A percentile compares a stretch with the other conserved stretches of the same genome.
These are phyloP conservation scores for Aureobasidium sp. DNA, from an alignment of 2,329 filamentous ascomycete species.

Conservation along the genomic window DNA sequence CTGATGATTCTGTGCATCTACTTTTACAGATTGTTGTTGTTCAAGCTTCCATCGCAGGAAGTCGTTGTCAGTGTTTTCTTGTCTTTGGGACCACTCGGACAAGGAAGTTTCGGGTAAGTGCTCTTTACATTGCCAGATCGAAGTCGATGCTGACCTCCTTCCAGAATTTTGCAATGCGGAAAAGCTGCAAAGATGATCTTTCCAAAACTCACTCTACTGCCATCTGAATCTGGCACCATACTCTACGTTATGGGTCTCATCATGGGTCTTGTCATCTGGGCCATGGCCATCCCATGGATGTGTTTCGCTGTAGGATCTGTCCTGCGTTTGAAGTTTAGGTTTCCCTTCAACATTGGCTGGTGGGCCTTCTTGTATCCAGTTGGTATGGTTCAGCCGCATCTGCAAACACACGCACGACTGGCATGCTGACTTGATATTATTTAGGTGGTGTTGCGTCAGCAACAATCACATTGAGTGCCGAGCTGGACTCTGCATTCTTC, in stretches of 20 bases:
- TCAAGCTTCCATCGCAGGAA: conserved; percentile 57
- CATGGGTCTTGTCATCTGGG: conserved; percentile 45
- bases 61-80: conserved; percentile 61
- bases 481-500: conserved; percentile 49
- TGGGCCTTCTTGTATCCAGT: conserved; percentile 52
- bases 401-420: neutral
- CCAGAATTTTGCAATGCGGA: conserved; percentile 41
- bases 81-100: conserved; percentile 57
- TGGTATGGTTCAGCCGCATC: neutral
- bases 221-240: conserved; percentile 39
- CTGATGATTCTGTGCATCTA: conserved; percentile 58
- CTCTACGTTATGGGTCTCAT: conserved; percentile 51
- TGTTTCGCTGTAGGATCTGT: conserved; percentile 45
- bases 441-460: conserved; percentile 3
- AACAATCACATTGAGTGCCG: conserved; percentile 20
- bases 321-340: conserved; percentile 27
- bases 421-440: neutral
- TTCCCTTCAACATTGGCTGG: conserved; percentile 56
- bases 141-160: neutral
- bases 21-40: conserved; percentile 57
- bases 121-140: neutral
- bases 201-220: conserved; percentile 28
- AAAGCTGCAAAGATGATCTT: conserved; percentile 34
- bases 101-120: conserved; percentile 48
- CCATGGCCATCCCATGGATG: conserved; percentile 46